A percentile compares a stretch with the other conserved stretches of the same genome.
phyloP scores from a whole-genome alignment of 2,329 filamentous ascomycete species.

The Cladorrhinum sp. region DNA sequence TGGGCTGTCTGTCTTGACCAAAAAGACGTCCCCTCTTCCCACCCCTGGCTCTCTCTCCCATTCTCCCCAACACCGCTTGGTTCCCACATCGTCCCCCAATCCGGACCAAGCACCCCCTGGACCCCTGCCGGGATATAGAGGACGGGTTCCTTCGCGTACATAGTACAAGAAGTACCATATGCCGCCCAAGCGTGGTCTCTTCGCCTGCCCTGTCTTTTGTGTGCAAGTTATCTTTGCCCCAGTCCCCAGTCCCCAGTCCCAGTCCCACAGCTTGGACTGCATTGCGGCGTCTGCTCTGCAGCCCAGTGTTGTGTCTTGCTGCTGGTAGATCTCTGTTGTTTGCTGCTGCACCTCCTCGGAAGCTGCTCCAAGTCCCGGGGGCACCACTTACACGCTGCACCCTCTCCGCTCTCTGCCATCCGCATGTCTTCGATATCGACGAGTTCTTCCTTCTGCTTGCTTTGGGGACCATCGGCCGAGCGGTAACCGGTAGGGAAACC shows the following conservation, averaged over 20 bases:
- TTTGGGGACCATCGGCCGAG: constrained; percentile 15
- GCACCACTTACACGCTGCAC: constrained; percentile 11
- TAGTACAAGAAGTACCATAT: constrained; percentile 30
- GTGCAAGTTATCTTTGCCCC: constrained; percentile 30
- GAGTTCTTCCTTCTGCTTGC: constrained; percentile 15
- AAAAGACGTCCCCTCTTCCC: constrained; percentile 31
- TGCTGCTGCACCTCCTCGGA: constrained; percentile 21
- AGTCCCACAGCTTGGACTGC: constrained; percentile 30
- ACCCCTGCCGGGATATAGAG: constrained; percentile 40
- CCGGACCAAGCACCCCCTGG: constrained; percentile 28
- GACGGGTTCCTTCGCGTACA: constrained; percentile 36
- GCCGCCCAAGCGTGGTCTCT: constrained; percentile 30
- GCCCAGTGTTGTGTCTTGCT: constrained; percentile 22
- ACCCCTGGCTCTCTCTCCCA: constrained; percentile 14
- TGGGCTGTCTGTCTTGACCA: constrained; percentile 30
- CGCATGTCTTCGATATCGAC: constrained; percentile 17
- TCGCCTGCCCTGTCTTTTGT: constrained; percentile 25
- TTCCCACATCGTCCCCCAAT: constrained; percentile 22
- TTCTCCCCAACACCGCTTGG: constrained; percentile 11
- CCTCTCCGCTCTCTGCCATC: background rate
- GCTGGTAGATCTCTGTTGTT: constrained; percentile 28
- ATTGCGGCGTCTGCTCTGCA: constrained; percentile 34
- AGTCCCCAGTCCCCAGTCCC: constrained; percentile 10
- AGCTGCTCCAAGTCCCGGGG: constrained; percentile 19
- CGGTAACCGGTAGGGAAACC: constrained; percentile 6